Evolutionary conservation across 1,139 yeast species (phyloP), one percentile per base, ranked within the genome.

Genomic region (Cylindricascospora bacillispora): DNA sequence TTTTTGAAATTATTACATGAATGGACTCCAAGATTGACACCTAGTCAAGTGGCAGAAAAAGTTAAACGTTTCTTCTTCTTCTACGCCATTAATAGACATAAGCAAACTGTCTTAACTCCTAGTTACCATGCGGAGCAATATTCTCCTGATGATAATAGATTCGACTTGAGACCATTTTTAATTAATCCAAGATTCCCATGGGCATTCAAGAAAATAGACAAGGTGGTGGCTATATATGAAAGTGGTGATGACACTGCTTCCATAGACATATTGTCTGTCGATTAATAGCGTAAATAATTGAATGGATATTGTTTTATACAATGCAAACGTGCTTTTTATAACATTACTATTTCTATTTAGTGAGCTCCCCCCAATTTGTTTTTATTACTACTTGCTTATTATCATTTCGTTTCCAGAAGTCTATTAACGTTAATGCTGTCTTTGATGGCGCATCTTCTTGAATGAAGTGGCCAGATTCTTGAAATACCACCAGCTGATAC

Each of bases 71-170:
- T 89, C 57, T 89, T 82, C 67, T 86, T 81, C 63, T 89, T 70
- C 51, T 89, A 89, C 55, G 95, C 97, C 5, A 70, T 89, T 34
- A 89, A 89, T 56, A 73, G 99, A 47, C 99, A 89, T 57, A 89
- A 89, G 58, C 92, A 83, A 76, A 89, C 98, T 0, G 86, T 92
- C 12, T 67, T 86, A 57, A 89, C 99, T 0, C 99, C 99, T 10
- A 72, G 93, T 15, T 92, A 89, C 49, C 98, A 89, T 47, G 98
- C 98, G 1, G 99, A 89, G 52, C 93, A 82, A 49, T 89, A 92
- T 52, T 83, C 95, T 1, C 97, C 98, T 1, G 99, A 89, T 56
- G 99, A 89, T 53, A 89, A 89, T 54, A 69, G 99, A 46, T 89
- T 80, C 54, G 99, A 89, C 53, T 63, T 92, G 48, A 67, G 99